Evolutionary conservation across 345 rosid genomes (phyloP).

Genomic region (Salix viminalis): DNA sequence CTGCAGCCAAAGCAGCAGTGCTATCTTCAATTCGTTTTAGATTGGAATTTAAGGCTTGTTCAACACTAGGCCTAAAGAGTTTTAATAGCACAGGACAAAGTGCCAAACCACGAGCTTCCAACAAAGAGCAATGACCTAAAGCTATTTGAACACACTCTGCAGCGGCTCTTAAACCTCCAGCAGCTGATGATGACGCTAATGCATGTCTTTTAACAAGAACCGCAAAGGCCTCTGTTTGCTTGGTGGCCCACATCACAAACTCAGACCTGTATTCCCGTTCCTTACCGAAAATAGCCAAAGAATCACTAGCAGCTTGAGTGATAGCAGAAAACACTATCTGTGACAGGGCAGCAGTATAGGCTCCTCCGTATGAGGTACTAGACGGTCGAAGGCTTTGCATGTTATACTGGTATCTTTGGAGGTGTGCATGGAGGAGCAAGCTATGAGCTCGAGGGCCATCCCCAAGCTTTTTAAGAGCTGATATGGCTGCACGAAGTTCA

Average conservation of each 20-base stretch:
- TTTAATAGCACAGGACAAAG: conserved; percentile 85
- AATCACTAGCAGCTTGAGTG: conserved; percentile 92
- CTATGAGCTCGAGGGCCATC: conserved; percentile 96
- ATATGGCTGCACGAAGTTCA: conserved; percentile 90
- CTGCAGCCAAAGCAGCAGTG: conserved; percentile 98
- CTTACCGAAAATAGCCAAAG: conserved; percentile 71
- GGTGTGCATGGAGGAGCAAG: conserved; percentile 87
- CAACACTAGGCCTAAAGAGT: conserved; percentile 92
- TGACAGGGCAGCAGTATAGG: conserved; percentile 97
- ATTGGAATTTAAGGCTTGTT: conserved; percentile 94
- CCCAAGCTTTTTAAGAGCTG: conserved; percentile 93
- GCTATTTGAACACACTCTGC: conserved; percentile 99
- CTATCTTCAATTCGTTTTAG: conserved; percentile 96
- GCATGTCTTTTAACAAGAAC: conserved; percentile 95
- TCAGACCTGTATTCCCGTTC: conserved; percentile 91
- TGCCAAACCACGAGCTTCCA: conserved; percentile 92
- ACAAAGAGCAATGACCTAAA: conserved; percentile 93
- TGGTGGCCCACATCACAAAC: conserved; percentile 97
- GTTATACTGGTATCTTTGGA: conserved; percentile 75
- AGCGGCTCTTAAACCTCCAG: conserved; percentile 98
- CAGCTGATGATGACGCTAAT: conserved; percentile 95
- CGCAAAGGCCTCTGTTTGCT: conserved; percentile 87
- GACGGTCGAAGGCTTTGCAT: conserved; percentile 97
- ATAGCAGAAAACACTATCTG: conserved; percentile 96
- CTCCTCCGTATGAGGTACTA: conserved; percentile 96